A percentile compares a stretch with the other conserved stretches of the same genome.
These are phyloP conservation scores for Aspergillus sp. DNA, from an alignment of 2,329 filamentous ascomycete genomes.

Conservation along the genomic window DNA sequence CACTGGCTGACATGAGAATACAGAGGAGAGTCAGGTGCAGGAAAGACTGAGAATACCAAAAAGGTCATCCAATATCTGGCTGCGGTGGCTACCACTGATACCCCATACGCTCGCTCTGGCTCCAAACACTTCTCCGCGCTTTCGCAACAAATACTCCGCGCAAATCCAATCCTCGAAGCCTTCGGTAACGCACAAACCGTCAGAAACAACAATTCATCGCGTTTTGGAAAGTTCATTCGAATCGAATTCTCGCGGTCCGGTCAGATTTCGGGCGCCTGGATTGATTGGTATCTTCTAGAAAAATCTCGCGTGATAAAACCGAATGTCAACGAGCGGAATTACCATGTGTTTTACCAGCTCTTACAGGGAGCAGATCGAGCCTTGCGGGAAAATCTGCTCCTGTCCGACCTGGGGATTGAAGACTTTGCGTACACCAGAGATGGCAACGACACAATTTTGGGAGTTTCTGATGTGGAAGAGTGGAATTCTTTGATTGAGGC, in stretches of 20 bases:
- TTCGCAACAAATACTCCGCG: slow-evolving; percentile 90
- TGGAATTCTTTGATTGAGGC: slow-evolving; percentile 88
- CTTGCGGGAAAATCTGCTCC: slow-evolving; percentile 67
- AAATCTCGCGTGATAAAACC: slow-evolving; percentile 94
- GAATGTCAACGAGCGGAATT: slow-evolving; percentile 83
- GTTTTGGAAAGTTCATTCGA: slow-evolving; percentile 97
- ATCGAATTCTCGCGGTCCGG: slow-evolving; percentile 87
- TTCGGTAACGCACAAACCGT: slow-evolving; percentile 98
- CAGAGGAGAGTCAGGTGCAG: slow-evolving; percentile 86
- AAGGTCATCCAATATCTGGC: slow-evolving; percentile 99
- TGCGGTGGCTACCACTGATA: slow-evolving; percentile 80
- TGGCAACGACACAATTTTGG: slow-evolving; percentile 83
- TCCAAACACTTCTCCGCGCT: slow-evolving; percentile 68
- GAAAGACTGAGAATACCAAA: slow-evolving; percentile 98
- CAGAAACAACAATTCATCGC: slow-evolving; percentile 94
- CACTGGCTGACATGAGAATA: slow-evolving; percentile 1
- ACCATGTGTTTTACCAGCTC: slow-evolving; percentile 95
- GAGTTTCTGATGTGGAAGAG: slow-evolving; percentile 82
- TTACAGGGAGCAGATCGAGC: slow-evolving; percentile 69
- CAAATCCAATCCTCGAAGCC: slow-evolving; percentile 93
- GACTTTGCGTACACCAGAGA: slow-evolving; percentile 88
- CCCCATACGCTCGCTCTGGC: slow-evolving; percentile 45
- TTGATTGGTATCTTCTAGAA: slow-evolving; percentile 96
- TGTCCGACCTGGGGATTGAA: slow-evolving; percentile 66
- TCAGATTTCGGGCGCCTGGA: slow-evolving; percentile 89